Evolutionary conservation across 176 grass and related monocot genomes (phyloP).

Genomic region (Carex scoparia): DNA sequence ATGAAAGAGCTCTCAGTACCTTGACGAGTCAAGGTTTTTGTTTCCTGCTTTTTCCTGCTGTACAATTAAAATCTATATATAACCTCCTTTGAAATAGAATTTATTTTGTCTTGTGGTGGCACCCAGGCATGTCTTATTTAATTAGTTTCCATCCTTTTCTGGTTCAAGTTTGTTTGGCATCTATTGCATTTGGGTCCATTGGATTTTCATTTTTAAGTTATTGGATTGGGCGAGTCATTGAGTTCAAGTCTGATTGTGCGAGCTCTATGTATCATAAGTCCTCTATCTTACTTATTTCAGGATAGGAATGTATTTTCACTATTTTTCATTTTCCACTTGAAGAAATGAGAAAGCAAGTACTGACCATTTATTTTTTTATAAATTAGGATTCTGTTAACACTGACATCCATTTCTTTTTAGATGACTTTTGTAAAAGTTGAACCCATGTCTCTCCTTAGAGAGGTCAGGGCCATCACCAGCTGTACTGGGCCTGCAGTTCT

Average conservation of each 20-base stretch:
- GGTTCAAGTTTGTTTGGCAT: neutral
- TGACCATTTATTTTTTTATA: neutral
- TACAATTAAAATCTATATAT: neutral
- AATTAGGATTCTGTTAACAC: neutral
- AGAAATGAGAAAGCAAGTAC: neutral
- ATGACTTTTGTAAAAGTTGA: neutral
- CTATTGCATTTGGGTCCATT: neutral
- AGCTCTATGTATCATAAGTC: neutral
- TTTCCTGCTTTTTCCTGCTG: constrained; percentile 28
- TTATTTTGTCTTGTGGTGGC: neutral
- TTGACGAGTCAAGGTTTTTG: constrained; percentile 59
- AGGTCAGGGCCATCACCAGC: neutral
- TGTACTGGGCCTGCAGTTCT: neutral
- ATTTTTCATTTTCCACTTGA: neutral
- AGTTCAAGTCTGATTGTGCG: neutral
- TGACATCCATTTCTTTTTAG: neutral
- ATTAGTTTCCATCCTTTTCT: neutral
- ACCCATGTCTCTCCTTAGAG: neutral
- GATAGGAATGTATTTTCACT: neutral
- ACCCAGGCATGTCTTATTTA: neutral
- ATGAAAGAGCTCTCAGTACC: constrained; percentile 57
- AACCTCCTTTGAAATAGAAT: neutral
- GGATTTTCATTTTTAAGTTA: neutral
- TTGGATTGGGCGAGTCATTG: neutral
- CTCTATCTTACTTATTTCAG: neutral